Base-by-base conservation (phyloP, 2,329 filamentous ascomycete genomes). In the Magnaporthales sp. region DNA sequence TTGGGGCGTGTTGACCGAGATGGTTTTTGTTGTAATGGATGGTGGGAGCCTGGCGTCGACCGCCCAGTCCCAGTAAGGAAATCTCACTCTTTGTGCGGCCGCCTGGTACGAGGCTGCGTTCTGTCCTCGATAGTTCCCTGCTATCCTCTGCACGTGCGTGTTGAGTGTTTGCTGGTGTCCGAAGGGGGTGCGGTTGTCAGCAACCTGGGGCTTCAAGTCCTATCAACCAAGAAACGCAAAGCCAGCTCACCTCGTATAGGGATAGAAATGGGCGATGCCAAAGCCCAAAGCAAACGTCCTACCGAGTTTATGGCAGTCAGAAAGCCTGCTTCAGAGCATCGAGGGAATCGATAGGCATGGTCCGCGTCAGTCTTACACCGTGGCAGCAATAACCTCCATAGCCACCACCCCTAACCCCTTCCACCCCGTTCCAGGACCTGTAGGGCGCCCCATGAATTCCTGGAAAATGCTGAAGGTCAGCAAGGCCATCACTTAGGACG, bases 231-330 rank as follows among this genome's bases (percentile, higher is more conserved):
- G 15, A 3, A 26, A 15, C 11, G 4, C 9, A 24, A n/a, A 51
- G 24, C 63, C 54, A 15, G n/a, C 74, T 11, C 74, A 84, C 83
- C 78, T 88, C 85, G 67, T 78, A 86, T 6, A 87, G 76, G 8
- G 80, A 75, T 58, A 86, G 71, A 67, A 83, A 87, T 3, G 84
- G 80, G 6, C 84, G 81, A 72, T 88, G 85, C 85, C 84, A 87
- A 22, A 81, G 74, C 7, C 80, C 71, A 69, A 86, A 84, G 27
- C 81, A 72, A n/a, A 78, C 74, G 72, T 84, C 80, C 82, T 83
- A 56, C 19, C 26, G 26, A 64, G 24, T 46, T 1, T 3, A 29
- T 7, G 15, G 27, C 30, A 46, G 62, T 29, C 31, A 58, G 54
- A 4, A 8, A 13, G n/a, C 54, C 24, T 24, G 54, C 54, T 27